Base-by-base conservation (phyloP, 2,329 filamentous ascomycete genomes). In the Diplocarpon rosae region DNA sequence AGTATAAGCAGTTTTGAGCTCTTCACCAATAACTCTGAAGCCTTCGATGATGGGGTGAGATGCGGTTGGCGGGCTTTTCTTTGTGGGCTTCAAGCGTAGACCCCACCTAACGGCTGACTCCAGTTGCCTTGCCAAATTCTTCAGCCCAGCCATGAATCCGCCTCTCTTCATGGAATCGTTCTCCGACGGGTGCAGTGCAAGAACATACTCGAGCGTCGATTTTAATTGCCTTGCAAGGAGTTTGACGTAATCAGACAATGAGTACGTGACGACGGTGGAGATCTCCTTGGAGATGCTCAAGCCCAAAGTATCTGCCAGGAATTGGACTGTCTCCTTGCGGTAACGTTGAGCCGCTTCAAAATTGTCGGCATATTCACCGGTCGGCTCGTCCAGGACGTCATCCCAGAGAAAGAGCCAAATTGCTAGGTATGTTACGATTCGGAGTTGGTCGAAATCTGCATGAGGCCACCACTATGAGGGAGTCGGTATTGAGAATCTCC, bases 331-430 rank as follows among this genome's bases (percentile, higher is more conserved):
- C 14, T 50, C 32, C 7, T 47, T 30, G 28, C 55, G 38, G 36
- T 52, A 56, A 0, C 27, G 20, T n/a, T 58, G 48, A 3, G 52
- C 54, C 11, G 39, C 43, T 10, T 32, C 30, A 24, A 49, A 46
- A 14, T 54, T 49, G 7, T 52, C 45, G 10, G 46, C 36, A 37
- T 49, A 50, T 6, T 47, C n/a, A n/a, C 53, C 52, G 11, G 38
- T 51, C 11, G 50, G 46, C 38, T 56, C 51, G 42, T 57, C 54
- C 5, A 56, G 34, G 33, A 54, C 56, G 37, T 59, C 52, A 29
- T 59, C 56, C 52, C 55, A 57, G 6, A 53, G 50, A 33, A 59
- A 59, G 10, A 59, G 44, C 55, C 56, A 59, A 17, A 58, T 52
- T 6, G 51, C 42, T 3, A 56, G 35, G 43, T 49, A 55, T 5